A percentile compares a stretch with the other conserved stretches of the same genome.
Conservation (phyloP, 2,329 filamentous ascomycete species). For the Sporothrix globosa region DNA sequence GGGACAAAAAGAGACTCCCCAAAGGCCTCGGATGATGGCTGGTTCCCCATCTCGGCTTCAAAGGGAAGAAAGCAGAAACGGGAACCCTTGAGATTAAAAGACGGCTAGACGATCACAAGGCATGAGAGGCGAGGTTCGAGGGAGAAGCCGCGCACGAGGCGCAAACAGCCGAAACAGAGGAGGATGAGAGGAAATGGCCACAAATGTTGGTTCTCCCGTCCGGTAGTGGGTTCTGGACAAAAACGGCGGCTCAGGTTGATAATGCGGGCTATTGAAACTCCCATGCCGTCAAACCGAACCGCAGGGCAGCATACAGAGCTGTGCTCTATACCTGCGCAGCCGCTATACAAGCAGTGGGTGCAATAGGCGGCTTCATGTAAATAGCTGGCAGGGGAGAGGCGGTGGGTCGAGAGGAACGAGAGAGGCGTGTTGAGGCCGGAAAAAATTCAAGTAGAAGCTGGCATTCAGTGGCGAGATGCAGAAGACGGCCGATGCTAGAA, state of each 20-base stretch:
- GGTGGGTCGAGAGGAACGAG: not conserved
- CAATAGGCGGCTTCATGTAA: constrained; percentile 41
- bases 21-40: constrained; percentile 51
- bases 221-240: constrained; percentile 18
- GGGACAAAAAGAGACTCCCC: constrained; percentile 39
- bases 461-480: not conserved
- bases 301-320: constrained; percentile 38
- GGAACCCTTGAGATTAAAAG: constrained; percentile 21
- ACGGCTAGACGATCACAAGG: constrained; percentile 34
- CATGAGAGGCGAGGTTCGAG: constrained; percentile 26
- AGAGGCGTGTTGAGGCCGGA: not conserved
- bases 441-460: not conserved
- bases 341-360: constrained; percentile 25
- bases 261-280: constrained; percentile 46
- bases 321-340: constrained; percentile 28
- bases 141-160: not conserved
- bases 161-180: not conserved
- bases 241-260: constrained; percentile 41
- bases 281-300: constrained; percentile 47
- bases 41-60: constrained; percentile 54
- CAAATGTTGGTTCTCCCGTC: constrained; percentile 20
- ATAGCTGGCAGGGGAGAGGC: not conserved
- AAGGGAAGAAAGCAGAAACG: constrained; percentile 32
- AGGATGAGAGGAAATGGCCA: not conserved
- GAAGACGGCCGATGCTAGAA: not conserved